phyloP scores from a whole-genome alignment of 2,329 filamentous ascomycete species.

The Helminthosporium solani region DNA sequence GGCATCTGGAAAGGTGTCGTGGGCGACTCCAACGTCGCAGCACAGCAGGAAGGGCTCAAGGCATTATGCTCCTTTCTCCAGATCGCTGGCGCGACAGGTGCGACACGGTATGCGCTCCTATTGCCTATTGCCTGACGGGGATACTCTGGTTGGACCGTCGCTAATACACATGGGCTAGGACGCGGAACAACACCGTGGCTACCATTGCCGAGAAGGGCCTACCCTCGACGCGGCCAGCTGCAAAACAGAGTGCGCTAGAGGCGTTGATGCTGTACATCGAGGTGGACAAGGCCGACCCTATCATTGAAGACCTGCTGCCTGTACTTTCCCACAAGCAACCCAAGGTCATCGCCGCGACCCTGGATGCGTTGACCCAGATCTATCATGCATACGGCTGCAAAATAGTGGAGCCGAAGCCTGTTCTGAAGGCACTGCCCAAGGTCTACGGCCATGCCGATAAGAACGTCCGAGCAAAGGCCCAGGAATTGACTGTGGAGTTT shows the following conservation, averaged over 20 bases:
- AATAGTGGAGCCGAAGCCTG: conserved; percentile 86
- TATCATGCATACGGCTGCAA: conserved; percentile 96
- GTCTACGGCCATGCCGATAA: conserved; percentile 96
- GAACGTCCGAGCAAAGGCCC: conserved; percentile 92
- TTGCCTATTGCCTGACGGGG: too few species aligned
- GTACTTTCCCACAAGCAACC: conserved; percentile 84
- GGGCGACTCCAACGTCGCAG: conserved; percentile 92
- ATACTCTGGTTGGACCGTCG: too few species aligned
- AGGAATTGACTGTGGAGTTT: conserved; percentile 86
- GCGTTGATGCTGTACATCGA: conserved; percentile 87
- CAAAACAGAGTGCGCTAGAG: conserved; percentile 83
- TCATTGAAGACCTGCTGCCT: conserved; percentile 88
- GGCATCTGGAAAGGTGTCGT: conserved; percentile 90
- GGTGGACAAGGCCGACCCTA: conserved; percentile 77
- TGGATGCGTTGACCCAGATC: conserved; percentile 76
- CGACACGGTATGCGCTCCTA: conserved; percentile 59
- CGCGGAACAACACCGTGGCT: conserved; percentile 70
- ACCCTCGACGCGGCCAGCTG: conserved; percentile 80
- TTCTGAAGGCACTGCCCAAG: conserved; percentile 84
- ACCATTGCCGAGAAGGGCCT: conserved; percentile 91
- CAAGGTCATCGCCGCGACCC: conserved; percentile 76
- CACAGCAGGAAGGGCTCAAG: conserved; percentile 87
- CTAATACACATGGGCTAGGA: conserved; percentile 51
- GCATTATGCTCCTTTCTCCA: conserved; percentile 91
- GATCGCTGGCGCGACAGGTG: conserved; percentile 78